These are phyloP conservation scores for Agaricales sp. DNA, from an alignment of 1,284 basidiomycete species.

Conservation along the genomic window DNA sequence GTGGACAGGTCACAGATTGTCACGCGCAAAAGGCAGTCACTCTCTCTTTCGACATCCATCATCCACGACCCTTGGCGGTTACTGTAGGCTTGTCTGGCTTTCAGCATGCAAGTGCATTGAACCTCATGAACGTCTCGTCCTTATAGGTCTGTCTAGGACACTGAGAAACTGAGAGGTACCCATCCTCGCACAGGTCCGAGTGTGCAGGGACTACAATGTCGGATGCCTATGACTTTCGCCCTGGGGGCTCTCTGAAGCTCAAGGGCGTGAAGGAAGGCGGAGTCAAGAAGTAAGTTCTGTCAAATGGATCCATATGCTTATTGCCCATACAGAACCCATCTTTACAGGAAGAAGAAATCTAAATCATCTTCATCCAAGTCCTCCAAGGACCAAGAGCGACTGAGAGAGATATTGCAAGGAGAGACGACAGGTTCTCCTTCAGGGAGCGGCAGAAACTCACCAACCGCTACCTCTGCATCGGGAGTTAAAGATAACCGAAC, in stretches of 20 bases:
- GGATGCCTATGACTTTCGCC: conserved; percentile 72
- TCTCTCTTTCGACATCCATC: conserved; percentile 1
- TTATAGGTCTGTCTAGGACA: too few species aligned
- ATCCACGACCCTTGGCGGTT: background rate
- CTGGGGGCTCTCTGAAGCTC: conserved; percentile 84
- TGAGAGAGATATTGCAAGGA: conserved; percentile 39
- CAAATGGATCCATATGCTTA: background rate
- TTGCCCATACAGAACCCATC: conserved; percentile 10
- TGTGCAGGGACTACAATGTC: conserved; percentile 36
- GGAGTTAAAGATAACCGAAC: conserved; percentile 44
- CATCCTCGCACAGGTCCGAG: background rate
- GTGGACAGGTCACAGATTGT: background rate
- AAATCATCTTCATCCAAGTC: conserved; percentile 39
- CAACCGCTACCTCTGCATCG: conserved; percentile 32
- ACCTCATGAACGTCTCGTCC: too few species aligned
- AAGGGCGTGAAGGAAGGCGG: conserved; percentile 74
- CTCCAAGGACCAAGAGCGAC: conserved; percentile 23
- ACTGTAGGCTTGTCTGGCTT: background rate
- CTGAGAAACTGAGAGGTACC: background rate
- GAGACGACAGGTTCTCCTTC: conserved; percentile 38
- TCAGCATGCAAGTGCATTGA: background rate
- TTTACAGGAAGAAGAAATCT: conserved; percentile 77
- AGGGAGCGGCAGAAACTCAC: conserved; percentile 50
- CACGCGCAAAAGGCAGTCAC: conserved; percentile 1
- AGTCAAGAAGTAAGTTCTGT: conserved; percentile 65